phyloP scores from a whole-genome alignment of 768 basidiomycete species.

The Hydnomerulius pinastri region DNA sequence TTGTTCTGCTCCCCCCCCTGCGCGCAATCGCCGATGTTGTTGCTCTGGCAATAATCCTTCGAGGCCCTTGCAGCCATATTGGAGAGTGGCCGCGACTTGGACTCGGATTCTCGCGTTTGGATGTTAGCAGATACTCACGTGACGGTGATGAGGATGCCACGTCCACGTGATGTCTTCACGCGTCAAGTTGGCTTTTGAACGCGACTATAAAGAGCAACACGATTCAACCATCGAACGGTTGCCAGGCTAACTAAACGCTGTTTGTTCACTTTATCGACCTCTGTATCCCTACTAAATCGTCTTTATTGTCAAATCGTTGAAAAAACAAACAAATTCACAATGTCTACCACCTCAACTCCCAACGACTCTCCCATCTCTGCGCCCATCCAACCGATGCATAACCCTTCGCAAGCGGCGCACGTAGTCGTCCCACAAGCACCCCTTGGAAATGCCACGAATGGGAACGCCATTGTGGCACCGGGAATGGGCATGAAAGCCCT shows the following conservation, averaged over 20 bases:
- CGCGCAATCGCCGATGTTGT: too few relatives aligned
- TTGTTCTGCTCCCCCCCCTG: too few relatives aligned
- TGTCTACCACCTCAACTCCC: conserved; percentile 58
- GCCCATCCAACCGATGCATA: conserved; percentile 82
- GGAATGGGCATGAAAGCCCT: conserved; percentile 91
- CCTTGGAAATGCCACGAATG: conserved; percentile 64
- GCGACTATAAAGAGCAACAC: conserved; percentile 13
- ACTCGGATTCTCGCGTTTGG: too few relatives aligned
- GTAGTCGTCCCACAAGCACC: conserved; percentile 80
- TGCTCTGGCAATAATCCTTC: too few relatives aligned
- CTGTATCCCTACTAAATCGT: background rate
- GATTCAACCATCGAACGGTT: conserved; percentile 8
- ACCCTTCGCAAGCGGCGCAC: conserved; percentile 78
- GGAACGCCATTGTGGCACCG: conserved; percentile 53
- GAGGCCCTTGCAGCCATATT: too few relatives aligned
- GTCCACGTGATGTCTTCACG: conserved; percentile 29
- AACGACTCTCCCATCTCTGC: conserved; percentile 63
- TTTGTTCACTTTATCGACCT: conserved; percentile 1
- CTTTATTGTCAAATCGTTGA: background rate
- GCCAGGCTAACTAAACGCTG: background rate
- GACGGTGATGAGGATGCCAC: background rate
- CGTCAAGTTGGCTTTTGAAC: conserved; percentile 29
- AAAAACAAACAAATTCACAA: conserved; percentile 35
- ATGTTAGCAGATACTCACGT: too few relatives aligned
- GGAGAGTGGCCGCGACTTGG: too few relatives aligned